Evolutionary conservation across 768 basidiomycete genomes (phyloP), one percentile per base, ranked within the genome.

Genomic region (Kwoniella heveanensis): DNA sequence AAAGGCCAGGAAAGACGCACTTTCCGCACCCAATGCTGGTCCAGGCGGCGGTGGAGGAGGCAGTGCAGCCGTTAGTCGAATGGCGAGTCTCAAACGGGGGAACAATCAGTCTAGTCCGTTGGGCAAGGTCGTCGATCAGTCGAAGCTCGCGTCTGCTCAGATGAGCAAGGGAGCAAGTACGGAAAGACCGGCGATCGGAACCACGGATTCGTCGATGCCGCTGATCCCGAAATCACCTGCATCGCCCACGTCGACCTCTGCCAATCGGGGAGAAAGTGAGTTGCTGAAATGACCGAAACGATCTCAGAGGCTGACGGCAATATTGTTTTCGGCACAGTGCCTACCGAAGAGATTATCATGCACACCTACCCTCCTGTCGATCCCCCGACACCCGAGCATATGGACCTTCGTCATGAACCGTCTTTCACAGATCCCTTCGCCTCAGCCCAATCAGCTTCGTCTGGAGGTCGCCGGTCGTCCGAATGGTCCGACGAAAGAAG

Each of bases 131-230:
- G 37, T 46, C 49, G 54, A 57, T 24, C 62, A 36, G 29, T 1
- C 2, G 29, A 50, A 27, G 21, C 32, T 19, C 22, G 17, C 49
- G 13, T 24, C 37, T 19, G 29, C 60, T 54, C 30, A 26, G 8
- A 46, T 24, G 58, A 48, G 36, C 22, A 8, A 46, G 17, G 46
- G 27, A 29, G 27, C 19, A n/a, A 37, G 53, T 39, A 47, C 47
- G 3, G 53, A 58, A 21, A 55, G 70, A 57, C 70, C 70, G 22
- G 57, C 47, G 32, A 72, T 72, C 13, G 55, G 39, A 1, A 58
- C 60, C 25, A 72, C 70, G 2, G 70, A 72, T 13, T 62, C 57
- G 9, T 59, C 68, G 7, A 29, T 66, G 29, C 68, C 70, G n/a
- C 54, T 74, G 1, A 49, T 74, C 12, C 61, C 67, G n/a, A 49